A percentile compares a stretch with the other conserved stretches of the same genome.
These are phyloP conservation scores for Dendrobium nobile DNA, from an alignment of 106 monocot species.

Conservation along the genomic window DNA sequence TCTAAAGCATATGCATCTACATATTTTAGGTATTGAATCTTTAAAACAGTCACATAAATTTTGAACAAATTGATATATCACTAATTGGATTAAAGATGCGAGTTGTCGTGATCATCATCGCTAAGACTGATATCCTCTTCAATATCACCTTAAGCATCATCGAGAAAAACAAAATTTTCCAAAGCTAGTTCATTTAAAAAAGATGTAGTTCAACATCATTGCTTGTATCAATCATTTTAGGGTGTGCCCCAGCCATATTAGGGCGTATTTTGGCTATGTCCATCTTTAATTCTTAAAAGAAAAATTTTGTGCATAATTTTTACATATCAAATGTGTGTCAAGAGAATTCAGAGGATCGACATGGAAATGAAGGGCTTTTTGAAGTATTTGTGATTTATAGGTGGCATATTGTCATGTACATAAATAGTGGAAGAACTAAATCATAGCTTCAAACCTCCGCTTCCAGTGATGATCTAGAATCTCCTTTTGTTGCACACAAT, in stretches of 20 bases:
- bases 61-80: neutral
- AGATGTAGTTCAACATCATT: neutral
- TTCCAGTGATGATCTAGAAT: conserved; percentile 93
- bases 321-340: neutral
- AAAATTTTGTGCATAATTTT: neutral
- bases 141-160: neutral
- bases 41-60: neutral
- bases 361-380: neutral
- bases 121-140: neutral
- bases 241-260: neutral
- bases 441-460: conserved; percentile 57
- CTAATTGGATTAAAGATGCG: neutral
- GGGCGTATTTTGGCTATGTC: neutral
- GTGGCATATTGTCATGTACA: neutral
- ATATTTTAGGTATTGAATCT: neutral
- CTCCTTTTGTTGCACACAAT: conserved; percentile 75
- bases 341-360: neutral
- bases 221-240: neutral
- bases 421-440: neutral
- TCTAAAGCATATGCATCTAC: no score
- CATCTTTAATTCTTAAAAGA: neutral
- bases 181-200: neutral
- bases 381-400: neutral
- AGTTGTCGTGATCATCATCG: neutral
- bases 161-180: neutral